phyloP scores from a whole-genome alignment of 1,284 basidiomycete genomes.

The Apiotrichum gamsii region DNA sequence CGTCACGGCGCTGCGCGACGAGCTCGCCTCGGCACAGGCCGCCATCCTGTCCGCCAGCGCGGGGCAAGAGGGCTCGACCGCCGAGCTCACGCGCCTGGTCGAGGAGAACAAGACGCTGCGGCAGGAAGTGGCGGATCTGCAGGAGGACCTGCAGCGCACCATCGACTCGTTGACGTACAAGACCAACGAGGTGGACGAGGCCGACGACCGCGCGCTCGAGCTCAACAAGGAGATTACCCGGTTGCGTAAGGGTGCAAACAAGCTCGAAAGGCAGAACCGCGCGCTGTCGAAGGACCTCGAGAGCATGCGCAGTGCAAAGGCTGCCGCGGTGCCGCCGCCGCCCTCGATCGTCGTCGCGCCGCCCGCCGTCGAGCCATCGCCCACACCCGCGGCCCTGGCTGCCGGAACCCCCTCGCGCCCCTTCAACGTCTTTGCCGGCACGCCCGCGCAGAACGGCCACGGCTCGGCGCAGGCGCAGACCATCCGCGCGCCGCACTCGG shows the following conservation, averaged over 20 bases:
- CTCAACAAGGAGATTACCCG: constrained; percentile 14
- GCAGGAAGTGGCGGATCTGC: constrained; percentile 19
- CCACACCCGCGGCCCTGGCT: background rate
- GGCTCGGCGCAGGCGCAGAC: no score
- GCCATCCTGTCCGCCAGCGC: background rate
- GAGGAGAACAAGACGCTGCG: constrained; percentile 31
- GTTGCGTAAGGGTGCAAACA: constrained; percentile 2
- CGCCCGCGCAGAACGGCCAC: background rate
- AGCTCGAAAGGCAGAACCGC: constrained; percentile 13
- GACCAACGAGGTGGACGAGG: constrained; percentile 18
- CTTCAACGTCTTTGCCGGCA: background rate
- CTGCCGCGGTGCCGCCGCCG: background rate
- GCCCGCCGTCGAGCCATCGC: background rate
- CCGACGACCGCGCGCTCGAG: constrained; percentile 17
- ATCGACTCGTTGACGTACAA: constrained; percentile 8
- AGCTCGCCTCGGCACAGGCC: background rate
- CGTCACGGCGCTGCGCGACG: constrained; percentile 4
- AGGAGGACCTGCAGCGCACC: constrained; percentile 13
- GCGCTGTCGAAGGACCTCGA: constrained; percentile 8
- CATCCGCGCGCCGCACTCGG: background rate
- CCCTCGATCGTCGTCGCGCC: background rate
- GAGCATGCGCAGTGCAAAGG: background rate
- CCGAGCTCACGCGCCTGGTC: background rate
- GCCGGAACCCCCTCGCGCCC: background rate
- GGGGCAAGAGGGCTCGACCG: background rate